A percentile compares a stretch with the other conserved stretches of the same genome.
Conservation (phyloP, 2,329 filamentous ascomycete species). For the Purpureocillium lavendulum region DNA sequence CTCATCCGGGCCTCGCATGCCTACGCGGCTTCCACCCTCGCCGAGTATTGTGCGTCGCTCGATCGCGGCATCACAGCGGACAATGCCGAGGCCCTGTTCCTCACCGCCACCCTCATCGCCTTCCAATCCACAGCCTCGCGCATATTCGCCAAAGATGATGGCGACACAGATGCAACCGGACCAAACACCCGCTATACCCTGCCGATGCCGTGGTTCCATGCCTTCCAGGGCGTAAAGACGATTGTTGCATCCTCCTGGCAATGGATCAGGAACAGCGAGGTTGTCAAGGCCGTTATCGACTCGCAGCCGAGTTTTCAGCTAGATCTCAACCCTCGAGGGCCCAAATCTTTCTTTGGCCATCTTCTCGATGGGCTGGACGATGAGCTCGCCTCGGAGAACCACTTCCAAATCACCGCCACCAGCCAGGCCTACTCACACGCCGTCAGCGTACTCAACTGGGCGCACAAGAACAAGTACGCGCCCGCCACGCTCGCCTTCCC, state of each 20-base stretch:
- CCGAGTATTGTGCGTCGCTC: slow-evolving; percentile 49
- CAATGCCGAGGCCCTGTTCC: slow-evolving; percentile 55
- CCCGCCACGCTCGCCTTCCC: slow-evolving; percentile 55
- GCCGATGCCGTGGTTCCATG: slow-evolving; percentile 58
- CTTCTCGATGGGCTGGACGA: slow-evolving; percentile 50
- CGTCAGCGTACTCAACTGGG: slow-evolving; percentile 59
- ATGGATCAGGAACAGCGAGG: slow-evolving; percentile 49
- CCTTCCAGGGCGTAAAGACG: slow-evolving; percentile 59
- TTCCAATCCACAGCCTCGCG: slow-evolving; percentile 58
- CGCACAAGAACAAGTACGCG: slow-evolving; percentile 50
- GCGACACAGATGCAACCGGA: slow-evolving; percentile 23
- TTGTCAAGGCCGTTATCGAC: slow-evolving; percentile 54
- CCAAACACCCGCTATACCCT: slow-evolving; percentile 41
- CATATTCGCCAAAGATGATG: slow-evolving; percentile 51
- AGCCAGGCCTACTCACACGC: slow-evolving; percentile 53
- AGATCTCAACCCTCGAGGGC: slow-evolving; percentile 43
- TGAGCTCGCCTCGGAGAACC: slow-evolving; percentile 34
- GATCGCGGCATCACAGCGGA: slow-evolving; percentile 46
- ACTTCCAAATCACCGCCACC: slow-evolving; percentile 19
- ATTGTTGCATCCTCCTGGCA: slow-evolving; percentile 57
- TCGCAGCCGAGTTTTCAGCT: slow-evolving; percentile 55
- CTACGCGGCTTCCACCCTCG: slow-evolving; percentile 56
- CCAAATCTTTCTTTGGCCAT: slow-evolving; percentile 51
- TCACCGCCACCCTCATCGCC: slow-evolving; percentile 55
- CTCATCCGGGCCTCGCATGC: slow-evolving; percentile 55